These are phyloP conservation scores for Rhizoclosmatium sp. DNA, from an alignment of 192 early-diverging fungal genomes.

Conservation along the genomic window DNA sequence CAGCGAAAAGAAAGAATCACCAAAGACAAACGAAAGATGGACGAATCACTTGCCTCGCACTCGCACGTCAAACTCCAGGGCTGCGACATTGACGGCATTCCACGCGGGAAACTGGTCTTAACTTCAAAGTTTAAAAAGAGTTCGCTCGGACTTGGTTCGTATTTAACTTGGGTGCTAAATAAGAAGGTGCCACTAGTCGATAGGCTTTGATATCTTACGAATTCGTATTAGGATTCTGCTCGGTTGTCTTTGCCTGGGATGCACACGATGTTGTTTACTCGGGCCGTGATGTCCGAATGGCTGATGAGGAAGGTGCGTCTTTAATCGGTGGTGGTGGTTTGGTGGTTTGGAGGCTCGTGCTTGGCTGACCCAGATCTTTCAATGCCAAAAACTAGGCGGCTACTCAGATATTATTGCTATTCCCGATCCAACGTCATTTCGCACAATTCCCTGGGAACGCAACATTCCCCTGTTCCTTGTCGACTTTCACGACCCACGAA, in stretches of 20 bases:
- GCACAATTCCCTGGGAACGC: slow-evolving; percentile 78
- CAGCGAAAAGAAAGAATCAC: too few relatives aligned
- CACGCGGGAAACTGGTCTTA: slow-evolving; percentile 71
- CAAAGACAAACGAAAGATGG: neutral
- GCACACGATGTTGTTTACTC: slow-evolving; percentile 74
- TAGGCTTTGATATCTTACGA: neutral
- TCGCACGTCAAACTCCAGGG: slow-evolving; percentile 38
- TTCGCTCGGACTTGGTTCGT: slow-evolving; percentile 74
- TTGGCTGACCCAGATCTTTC: neutral
- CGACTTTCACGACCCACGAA: slow-evolving; percentile 67
- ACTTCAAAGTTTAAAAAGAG: slow-evolving; percentile 72
- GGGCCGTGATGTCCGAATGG: slow-evolving; percentile 42
- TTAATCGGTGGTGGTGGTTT: neutral
- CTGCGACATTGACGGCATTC: slow-evolving; percentile 41
- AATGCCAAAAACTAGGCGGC: slow-evolving; percentile 23
- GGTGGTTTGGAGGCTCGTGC: neutral
- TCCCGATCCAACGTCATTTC: slow-evolving; percentile 69
- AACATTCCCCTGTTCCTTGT: slow-evolving; percentile 77
- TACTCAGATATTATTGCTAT: slow-evolving; percentile 72
- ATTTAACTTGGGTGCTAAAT: too few relatives aligned
- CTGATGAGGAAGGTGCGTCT: slow-evolving; percentile 47
- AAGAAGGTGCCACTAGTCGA: neutral
- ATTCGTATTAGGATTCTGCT: slow-evolving; percentile 69
- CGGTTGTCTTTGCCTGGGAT: slow-evolving; percentile 83
- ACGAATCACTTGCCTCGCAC: neutral